A percentile compares a stretch with the other conserved stretches of the same genome.
phyloP scores from a whole-genome alignment of 768 basidiomycete genomes.

The Hortiboletus flavorubellus region DNA sequence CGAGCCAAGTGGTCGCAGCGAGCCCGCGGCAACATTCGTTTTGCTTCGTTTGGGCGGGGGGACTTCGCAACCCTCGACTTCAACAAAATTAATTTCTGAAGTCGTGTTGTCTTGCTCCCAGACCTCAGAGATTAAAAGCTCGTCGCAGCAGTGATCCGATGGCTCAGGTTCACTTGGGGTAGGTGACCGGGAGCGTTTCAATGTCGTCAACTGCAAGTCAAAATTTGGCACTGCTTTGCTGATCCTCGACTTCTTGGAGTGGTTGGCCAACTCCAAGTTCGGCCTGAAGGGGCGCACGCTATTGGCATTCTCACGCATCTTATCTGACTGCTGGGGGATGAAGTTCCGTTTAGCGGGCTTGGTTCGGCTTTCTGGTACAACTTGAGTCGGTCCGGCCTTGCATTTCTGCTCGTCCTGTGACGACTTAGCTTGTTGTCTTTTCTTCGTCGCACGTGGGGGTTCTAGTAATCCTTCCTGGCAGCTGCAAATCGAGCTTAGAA shows the following conservation, averaged over 20 bases:
- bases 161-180: conserved; percentile 7
- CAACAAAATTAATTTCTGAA: conserved; percentile 33
- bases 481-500: conserved; percentile 37
- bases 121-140: conserved; percentile 31
- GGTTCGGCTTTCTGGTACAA: conserved; percentile 20
- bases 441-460: conserved; percentile 43
- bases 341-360: conserved; percentile 24
- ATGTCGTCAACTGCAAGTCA: conserved; percentile 45
- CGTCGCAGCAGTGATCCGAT: conserved; percentile 34
- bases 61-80: conserved; percentile 31
- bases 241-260: conserved; percentile 1
- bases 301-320: conserved; percentile 41
- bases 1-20: not conserved
- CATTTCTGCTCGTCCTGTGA: conserved; percentile 1
- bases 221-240: conserved; percentile 41
- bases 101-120: conserved; percentile 31
- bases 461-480: conserved; percentile 67
- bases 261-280: conserved; percentile 42
- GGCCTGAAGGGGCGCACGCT: conserved; percentile 37
- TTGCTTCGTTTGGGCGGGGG: conserved; percentile 20
- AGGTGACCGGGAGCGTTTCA: conserved; percentile 24
- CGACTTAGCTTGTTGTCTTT: conserved; percentile 15
- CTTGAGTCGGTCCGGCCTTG: not conserved
- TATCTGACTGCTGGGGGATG: conserved; percentile 39
- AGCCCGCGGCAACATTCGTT: not conserved